Percentiles rank a stretch among this genome's conserved stretches.
phyloP scores from a whole-genome alignment of 2,329 filamentous ascomycete genomes.

The Colletotrichum sp. region DNA sequence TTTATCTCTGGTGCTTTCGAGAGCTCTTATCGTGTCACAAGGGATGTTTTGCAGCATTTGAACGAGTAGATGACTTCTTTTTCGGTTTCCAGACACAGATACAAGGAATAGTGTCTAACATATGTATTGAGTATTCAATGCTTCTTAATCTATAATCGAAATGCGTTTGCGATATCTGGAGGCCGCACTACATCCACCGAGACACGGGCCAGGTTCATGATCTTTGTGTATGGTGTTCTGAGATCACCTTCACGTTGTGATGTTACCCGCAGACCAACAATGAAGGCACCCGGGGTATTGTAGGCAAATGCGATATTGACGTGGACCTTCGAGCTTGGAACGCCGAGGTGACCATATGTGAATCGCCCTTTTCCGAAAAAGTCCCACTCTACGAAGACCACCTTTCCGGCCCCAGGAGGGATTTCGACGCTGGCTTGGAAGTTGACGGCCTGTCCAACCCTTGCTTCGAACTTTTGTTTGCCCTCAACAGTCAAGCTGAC shows the following conservation, averaged over 20 bases:
- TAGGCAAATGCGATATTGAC: background rate
- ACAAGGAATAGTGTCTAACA: background rate
- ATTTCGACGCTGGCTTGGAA: background rate
- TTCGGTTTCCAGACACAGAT: background rate
- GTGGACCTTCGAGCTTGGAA: background rate
- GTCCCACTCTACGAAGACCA: slow-evolving; percentile 25
- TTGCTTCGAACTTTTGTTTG: background rate
- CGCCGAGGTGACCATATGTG: background rate
- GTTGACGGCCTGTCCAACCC: background rate
- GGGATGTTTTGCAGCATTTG: background rate
- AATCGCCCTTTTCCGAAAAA: background rate
- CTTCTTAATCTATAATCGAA: background rate
- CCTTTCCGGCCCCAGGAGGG: slow-evolving; percentile 9
- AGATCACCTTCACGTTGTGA: background rate
- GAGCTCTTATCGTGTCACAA: background rate
- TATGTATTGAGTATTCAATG: too few relatives aligned
- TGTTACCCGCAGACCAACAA: background rate
- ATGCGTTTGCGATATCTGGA: background rate
- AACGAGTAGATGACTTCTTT: background rate
- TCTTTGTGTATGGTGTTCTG: background rate
- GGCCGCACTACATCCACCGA: background rate
- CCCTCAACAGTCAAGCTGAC: background rate
- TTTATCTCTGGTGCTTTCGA: background rate
- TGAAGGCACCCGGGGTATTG: background rate
- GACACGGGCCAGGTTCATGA: background rate